Base-by-base conservation (phyloP, 257 asterid species). In the Rubia yunnanensis region DNA sequence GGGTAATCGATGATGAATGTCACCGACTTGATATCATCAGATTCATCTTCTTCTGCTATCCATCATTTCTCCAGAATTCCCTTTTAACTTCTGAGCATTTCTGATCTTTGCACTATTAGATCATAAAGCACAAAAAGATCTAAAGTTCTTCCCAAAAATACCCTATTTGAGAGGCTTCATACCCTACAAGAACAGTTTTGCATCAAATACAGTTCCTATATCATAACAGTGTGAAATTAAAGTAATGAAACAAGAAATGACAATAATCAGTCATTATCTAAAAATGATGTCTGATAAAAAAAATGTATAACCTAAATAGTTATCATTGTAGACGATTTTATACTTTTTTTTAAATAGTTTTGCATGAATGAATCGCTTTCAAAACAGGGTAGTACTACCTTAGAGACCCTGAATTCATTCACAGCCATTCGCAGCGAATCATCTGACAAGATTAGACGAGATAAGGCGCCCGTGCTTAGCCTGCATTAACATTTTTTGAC, bases 391-490 rank as follows among this genome's bases (percentile, higher is more conserved):
- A n/a, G n/a, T n/a, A n/a, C 15, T 41, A 92, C 98, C 98, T 92
- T 92, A 58, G 81, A 68, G 66, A 74, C 81, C 66, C 98, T 83
- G 60, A 80, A 83, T 75, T 89, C 98, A 52, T 92, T 92, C 66
- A 89, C 96, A 24, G 86, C 96, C 85, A 77, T 69, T 73, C 95
- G 81, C 69, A 92, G 95, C 50, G 92, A 85, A 83, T 89, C 96
- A 75, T 87, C 95, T 10, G 96, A 92, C 72, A 92, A 70, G 76
- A 92, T 84, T 84, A 92, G 82, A 74, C 96, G 84, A 65, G 98
- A 88, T 64, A 92, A 66, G 65, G 92, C 95, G 56, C 98, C 98
- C 18, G 98, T 92, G 90, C 96, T 91, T 80, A 91, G 74, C 83
- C 97, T 90, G 79, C 39, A 38, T 7, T 46, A 31, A 22, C 32